These are phyloP conservation scores for Emmonsiellopsis sp. DNA, from an alignment of 2,329 filamentous ascomycete genomes.

Conservation along the genomic window DNA sequence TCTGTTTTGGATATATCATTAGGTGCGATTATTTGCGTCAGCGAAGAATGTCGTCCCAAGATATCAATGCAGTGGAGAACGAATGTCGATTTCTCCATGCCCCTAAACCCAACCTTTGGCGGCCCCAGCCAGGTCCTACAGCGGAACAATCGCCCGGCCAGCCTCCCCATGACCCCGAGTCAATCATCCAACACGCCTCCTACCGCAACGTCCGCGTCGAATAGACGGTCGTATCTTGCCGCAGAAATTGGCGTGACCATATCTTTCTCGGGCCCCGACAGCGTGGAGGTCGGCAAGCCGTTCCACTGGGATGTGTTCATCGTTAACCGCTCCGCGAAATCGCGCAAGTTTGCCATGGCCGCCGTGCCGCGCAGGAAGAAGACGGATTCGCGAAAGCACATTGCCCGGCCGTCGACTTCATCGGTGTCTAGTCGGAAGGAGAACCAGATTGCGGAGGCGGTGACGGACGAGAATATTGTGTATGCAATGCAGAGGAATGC, in stretches of 20 bases:
- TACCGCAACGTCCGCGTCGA: slow-evolving; percentile 12
- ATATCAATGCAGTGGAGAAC: slow-evolving; percentile 40
- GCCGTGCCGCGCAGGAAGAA: slow-evolving; percentile 42
- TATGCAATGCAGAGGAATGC: slow-evolving; percentile 46
- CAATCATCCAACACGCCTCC: slow-evolving; percentile 10
- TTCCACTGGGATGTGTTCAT: slow-evolving; percentile 51
- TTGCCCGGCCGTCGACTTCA: slow-evolving; percentile 36
- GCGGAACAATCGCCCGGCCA: slow-evolving; percentile 35
- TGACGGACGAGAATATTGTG: slow-evolving; percentile 48
- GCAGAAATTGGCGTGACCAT: slow-evolving; percentile 42
- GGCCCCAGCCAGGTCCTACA: slow-evolving; percentile 37
- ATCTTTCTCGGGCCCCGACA: slow-evolving; percentile 44
- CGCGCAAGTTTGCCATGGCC: slow-evolving; percentile 45
- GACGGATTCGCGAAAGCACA: slow-evolving; percentile 31
- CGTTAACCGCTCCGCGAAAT: slow-evolving; percentile 46
- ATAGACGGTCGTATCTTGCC: slow-evolving; percentile 23
- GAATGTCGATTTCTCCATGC: slow-evolving; percentile 39
- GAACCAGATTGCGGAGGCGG: slow-evolving; percentile 38
- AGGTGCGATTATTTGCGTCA: slow-evolving; percentile 30
- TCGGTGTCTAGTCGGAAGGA: slow-evolving; percentile 26
- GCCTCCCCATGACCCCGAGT: slow-evolving; percentile 26
- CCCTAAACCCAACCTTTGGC: slow-evolving; percentile 38
- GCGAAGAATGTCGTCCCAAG: slow-evolving; percentile 32
- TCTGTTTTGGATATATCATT: slow-evolving; percentile 40
- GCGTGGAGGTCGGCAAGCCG: slow-evolving; percentile 40